These are phyloP conservation scores for Saturnispora mendoncae DNA, from an alignment of 805 yeast genomes.

Conservation along the genomic window DNA sequence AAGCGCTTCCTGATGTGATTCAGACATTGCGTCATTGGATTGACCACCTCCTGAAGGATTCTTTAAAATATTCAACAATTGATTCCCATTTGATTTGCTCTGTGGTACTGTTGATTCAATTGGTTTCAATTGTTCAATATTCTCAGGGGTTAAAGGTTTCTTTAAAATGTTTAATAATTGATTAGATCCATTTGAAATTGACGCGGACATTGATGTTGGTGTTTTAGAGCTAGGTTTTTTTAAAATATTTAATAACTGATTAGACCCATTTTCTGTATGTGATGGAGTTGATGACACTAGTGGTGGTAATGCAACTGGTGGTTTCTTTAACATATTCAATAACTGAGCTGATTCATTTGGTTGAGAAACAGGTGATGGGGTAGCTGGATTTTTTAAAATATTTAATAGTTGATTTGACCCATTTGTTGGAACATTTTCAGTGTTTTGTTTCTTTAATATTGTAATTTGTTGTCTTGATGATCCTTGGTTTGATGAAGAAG, in stretches of 20 bases:
- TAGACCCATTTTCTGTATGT: neutral
- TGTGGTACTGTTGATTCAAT: neutral
- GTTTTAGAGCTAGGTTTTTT: constrained; percentile 1
- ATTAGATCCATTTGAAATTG: neutral
- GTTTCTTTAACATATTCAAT: constrained; percentile 9
- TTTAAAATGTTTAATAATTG: constrained; percentile 5
- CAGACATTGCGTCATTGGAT: too few relatives aligned
- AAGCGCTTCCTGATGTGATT: neutral
- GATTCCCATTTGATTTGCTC: neutral
- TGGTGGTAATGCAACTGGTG: constrained; percentile 1
- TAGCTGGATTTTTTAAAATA: constrained; percentile 6
- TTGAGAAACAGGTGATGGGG: constrained; percentile 4
- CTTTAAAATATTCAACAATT: constrained; percentile 3
- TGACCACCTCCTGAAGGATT: neutral
- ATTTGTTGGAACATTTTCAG: neutral
- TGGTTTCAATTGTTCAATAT: neutral
- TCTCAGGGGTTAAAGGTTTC: neutral
- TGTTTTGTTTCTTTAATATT: neutral
- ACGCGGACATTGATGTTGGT: neutral
- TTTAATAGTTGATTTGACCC: constrained; percentile 5
- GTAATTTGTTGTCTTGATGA: neutral
- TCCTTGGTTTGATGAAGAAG: neutral
- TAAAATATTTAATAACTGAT: constrained; percentile 5
- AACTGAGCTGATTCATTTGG: constrained; percentile 6
- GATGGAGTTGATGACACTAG: neutral